These are phyloP conservation scores for Lepidium africanum DNA, from an alignment of 345 rosid species.

Conservation along the genomic window DNA sequence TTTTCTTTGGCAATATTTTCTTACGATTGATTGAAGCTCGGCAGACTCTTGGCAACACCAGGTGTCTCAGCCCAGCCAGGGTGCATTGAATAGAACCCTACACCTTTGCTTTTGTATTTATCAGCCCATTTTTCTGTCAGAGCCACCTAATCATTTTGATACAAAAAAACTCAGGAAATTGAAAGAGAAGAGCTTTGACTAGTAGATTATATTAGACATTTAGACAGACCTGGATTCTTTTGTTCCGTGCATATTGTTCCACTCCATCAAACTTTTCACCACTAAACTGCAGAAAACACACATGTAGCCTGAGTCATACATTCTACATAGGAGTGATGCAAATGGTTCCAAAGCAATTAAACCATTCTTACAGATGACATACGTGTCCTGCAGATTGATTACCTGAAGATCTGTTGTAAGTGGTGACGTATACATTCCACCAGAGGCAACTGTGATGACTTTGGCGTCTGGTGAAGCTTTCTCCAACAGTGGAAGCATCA, in stretches of 20 bases:
- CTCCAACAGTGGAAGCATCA: conserved; percentile 67
- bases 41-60: conserved; percentile 68
- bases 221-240: conserved; percentile 66
- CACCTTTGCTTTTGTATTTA: conserved; percentile 55
- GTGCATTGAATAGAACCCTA: conserved; percentile 86
- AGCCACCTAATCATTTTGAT: conserved; percentile 46
- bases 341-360: not conserved
- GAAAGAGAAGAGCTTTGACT: not conserved
- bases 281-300: conserved; percentile 37
- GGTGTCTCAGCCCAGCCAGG: conserved; percentile 97
- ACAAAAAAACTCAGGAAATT: not conserved
- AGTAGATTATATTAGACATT: not conserved
- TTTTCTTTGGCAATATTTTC: not conserved
- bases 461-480: conserved; percentile 78
- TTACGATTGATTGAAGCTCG: conserved; percentile 51
- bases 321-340: not conserved
- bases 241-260: conserved; percentile 74
- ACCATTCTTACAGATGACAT: not conserved
- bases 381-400: not conserved
- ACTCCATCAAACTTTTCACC: conserved; percentile 50
- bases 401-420: conserved; percentile 82
- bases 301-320: not conserved
- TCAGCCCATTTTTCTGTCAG: conserved; percentile 77
- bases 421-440: conserved; percentile 79
- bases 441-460: conserved; percentile 82